Evolutionary conservation across 2,329 filamentous ascomycete species (phyloP).

Genomic region (Cladosporium sp.): DNA sequence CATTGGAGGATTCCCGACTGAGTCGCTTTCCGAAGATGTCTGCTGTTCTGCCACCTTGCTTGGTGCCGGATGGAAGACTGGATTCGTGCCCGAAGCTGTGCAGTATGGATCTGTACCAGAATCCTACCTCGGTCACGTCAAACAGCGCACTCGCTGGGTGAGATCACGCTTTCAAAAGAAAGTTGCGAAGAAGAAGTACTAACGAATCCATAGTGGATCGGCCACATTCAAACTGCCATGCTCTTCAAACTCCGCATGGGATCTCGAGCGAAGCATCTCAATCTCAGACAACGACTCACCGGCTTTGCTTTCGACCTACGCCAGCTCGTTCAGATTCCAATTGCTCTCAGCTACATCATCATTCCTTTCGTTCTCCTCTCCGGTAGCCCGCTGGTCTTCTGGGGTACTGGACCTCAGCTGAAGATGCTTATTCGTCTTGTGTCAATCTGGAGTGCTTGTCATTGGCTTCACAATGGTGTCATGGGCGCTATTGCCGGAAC

Average conservation of each 20-base stretch:
- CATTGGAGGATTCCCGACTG: slow-evolving; percentile 58
- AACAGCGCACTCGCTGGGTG: slow-evolving; percentile 54
- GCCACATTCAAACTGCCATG: slow-evolving; percentile 14
- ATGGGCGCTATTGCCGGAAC: slow-evolving; percentile 11
- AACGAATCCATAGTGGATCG: slow-evolving; percentile 1
- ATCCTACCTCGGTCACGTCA: slow-evolving; percentile 51
- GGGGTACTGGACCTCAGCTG: slow-evolving; percentile 36
- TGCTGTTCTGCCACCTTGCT: slow-evolving; percentile 56
- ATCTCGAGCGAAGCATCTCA: slow-evolving; percentile 9
- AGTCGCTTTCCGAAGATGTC: slow-evolving; percentile 57
- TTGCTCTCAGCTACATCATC: slow-evolving; percentile 54
- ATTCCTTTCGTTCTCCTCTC: slow-evolving; percentile 56
- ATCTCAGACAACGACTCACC: slow-evolving; percentile 40
- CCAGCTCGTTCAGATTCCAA: slow-evolving; percentile 37
- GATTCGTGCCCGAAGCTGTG: slow-evolving; percentile 55
- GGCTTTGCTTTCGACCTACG: slow-evolving; percentile 56
- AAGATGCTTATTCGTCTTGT: slow-evolving; percentile 14
- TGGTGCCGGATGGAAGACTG: slow-evolving; percentile 58
- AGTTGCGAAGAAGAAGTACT: background rate
- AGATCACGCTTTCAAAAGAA: background rate
- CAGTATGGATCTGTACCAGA: slow-evolving; percentile 58
- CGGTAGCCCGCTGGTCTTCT: slow-evolving; percentile 55
- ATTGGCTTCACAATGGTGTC: slow-evolving; percentile 15
- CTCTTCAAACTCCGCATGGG: slow-evolving; percentile 15
- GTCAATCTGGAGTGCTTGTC: slow-evolving; percentile 12